Evolutionary conservation across 2,329 filamentous ascomycete genomes (phyloP), one percentile per base, ranked within the genome.

Genomic region (Exophiala spinifera): DNA sequence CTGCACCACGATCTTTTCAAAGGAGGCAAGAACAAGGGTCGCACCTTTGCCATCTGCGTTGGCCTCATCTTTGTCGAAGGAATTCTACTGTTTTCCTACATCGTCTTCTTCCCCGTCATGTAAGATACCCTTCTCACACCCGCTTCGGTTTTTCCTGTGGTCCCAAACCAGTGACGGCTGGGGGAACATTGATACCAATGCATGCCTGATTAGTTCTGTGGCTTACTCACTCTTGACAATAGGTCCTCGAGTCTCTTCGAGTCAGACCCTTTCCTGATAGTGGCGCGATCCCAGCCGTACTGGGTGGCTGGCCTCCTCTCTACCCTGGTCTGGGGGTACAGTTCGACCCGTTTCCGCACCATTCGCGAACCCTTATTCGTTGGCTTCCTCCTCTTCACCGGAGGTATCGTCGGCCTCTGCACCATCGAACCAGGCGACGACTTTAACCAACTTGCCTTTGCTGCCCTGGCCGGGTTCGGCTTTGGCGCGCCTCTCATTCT

Each of bases 61-160:
- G 43, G 21, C 36, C 40, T 62, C 13, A 60, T 62, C 36, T 60
- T 60, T 43, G 50, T 62, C 20, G 60, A 62, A 31, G 60, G 57
- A n/a, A 55, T 60, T 19, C 19, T 62, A 42, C 39, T 60, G 5
- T 62, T 62, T 46, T 62, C 60, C 3, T 60, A 56, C 14, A 55
- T 62, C 15, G 44, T 62, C 37, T 60, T 62, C 31, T 62, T 58
- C 33, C 60, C 60, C 3, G 50, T 58, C 21, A 45, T 62, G 60
- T 62, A 47, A 60, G 60, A 53, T 40, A n/a, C 14, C 2, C 36
- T 10, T 31, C 10, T 10, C 28, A 31, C 11, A 10, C 8, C 10
- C 8, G 4, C 28, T 10, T 31, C 8, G 10, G 10, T 3, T 31
- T 11, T 3, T 31, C n/a, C n/a, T n/a, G n/a, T n/a, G n/a, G n/a